Base-by-base conservation (phyloP, 768 basidiomycete genomes). In the Suillus tomentosus region DNA sequence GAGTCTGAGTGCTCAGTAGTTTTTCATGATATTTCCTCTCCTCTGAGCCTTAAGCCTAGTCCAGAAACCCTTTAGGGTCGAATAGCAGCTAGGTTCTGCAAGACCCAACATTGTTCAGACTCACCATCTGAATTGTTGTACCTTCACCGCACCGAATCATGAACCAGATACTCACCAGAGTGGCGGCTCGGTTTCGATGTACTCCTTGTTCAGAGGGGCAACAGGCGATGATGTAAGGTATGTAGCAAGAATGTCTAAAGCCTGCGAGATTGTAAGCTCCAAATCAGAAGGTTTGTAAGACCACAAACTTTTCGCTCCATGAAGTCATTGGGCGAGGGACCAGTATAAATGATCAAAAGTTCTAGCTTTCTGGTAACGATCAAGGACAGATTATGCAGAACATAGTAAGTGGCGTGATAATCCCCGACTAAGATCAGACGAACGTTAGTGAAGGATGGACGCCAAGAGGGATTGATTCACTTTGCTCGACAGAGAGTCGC, bases 361-460 rank as follows among this genome's bases (percentile, higher is more conserved):
- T 24, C 24, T 24, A 24, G 83, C 72, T 92, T 94, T 37, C 97
- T 97, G 8, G 90, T 83, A 57, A 97, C 91, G 68, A 97, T 89
- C 31, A 99, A 84, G 19, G 91, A 89, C 62, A 96, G 71, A 74
- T 99, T 99, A 73, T 99, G 92, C 2, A 97, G 96, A 6, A 94
- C 92, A 73, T 99, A 99, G 74, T 93, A 94, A 34, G 85, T 86
- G 48, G 80, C 78, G 73, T 99, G 97, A 70, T 98, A 99, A 43
- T 93, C 78, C 50, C 93, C 87, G 71, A 99, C 96, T 97, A 71
- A 3, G 67, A 63, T 47, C 40, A 64, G 47, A 39, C 67, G 64
- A 42, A 31, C 22, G n/a, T 76, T 40, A 77, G 70, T 57, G 14
- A 7, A 37, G 22, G 60, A 50, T 63, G 45, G 54, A 45, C n/a